Base-by-base conservation (phyloP, 192 early-diverging fungal species). In the Podila minutissima region DNA sequence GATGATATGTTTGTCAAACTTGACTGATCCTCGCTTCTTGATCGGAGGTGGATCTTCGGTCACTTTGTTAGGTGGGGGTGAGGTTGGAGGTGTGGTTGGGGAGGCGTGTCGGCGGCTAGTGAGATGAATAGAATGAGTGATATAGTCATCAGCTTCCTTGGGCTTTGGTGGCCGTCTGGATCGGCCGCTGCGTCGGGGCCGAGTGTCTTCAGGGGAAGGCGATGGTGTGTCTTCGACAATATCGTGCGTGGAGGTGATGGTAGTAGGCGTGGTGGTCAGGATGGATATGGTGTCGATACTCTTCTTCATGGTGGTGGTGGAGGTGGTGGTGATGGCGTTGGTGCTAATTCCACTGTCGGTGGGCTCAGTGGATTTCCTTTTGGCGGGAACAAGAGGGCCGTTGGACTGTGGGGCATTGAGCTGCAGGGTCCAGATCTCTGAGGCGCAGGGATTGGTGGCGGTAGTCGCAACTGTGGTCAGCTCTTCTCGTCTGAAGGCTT, bases 181-280 rank as follows among this genome's bases (percentile, higher is more conserved):
- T 33, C 77, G 77, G n/a, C 77, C 77, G 59, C 77, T 81, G 1
- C 77, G 65, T 32, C 77, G 70, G 20, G 67, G 66, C n/a, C n/a
- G 50, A 7, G 50, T 53, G 50, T 53, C n/a, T 17, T 53, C 50
- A 53, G 50, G 50, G 5, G 50, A 53, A 53, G 50, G 50, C n/a
- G 50, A 53, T n/a, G 50, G 50, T n/a, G 50, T n/a, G 50, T 53
- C n/a, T 7, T 53, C 50, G 50, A 53, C 50, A 53, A 22, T n/a
- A 11, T 5, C 10, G 3, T 17, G 17, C 19, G 17, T 53, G 50
- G 20, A 4, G 50, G 50, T n/a, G 19, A 53, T 53, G 35, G 35
- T 37, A 2, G 50, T 53, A 53, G 50, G 0, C 0, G 50, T 53
- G 50, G 50, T 6, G n/a, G 7, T 53, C 19, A 19, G n/a, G 20